Evolutionary conservation across 2,329 filamentous ascomycete genomes (phyloP).

Genomic region (Fusarium luffae): DNA sequence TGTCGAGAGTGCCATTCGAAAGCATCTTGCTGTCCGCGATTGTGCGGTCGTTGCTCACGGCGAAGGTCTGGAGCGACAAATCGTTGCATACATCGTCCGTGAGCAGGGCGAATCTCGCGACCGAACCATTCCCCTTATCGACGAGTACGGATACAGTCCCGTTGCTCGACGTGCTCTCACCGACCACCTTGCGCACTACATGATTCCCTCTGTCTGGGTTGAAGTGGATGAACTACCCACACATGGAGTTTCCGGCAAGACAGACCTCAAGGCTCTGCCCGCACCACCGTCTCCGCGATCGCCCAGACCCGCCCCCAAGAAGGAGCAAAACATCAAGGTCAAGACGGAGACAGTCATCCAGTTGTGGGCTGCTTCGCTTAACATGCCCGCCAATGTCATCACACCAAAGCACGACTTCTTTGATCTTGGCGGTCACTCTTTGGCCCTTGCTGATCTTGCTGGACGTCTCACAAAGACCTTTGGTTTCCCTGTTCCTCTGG

Average conservation of each 20-base stretch:
- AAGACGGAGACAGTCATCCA: constrained; percentile 74
- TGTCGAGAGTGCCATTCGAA: constrained; percentile 77
- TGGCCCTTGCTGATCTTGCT: constrained; percentile 82
- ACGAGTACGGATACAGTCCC: constrained; percentile 77
- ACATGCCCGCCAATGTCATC: constrained; percentile 70
- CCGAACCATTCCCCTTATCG: constrained; percentile 72
- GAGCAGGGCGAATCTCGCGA: constrained; percentile 69
- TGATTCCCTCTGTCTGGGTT: constrained; percentile 84
- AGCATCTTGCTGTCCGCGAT: constrained; percentile 75
- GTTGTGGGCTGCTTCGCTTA: constrained; percentile 77
- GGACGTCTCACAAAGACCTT: constrained; percentile 75
- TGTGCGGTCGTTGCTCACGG: constrained; percentile 80
- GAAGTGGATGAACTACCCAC: constrained; percentile 77
- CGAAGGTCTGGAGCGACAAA: constrained; percentile 78
- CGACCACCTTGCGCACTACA: constrained; percentile 79
- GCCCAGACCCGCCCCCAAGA: constrained; percentile 54
- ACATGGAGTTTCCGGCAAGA: constrained; percentile 82
- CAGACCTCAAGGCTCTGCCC: constrained; percentile 77
- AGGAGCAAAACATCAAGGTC: constrained; percentile 70
- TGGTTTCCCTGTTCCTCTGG: constrained; percentile 78
- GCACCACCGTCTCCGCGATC: constrained; percentile 67
- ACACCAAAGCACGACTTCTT: constrained; percentile 82
- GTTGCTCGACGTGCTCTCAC: constrained; percentile 73
- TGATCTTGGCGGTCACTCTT: constrained; percentile 81
- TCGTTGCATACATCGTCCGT: constrained; percentile 80